These are phyloP conservation scores for Incumbomyces lentus DNA, from an alignment of 2,329 filamentous ascomycete species.

Conservation along the genomic window DNA sequence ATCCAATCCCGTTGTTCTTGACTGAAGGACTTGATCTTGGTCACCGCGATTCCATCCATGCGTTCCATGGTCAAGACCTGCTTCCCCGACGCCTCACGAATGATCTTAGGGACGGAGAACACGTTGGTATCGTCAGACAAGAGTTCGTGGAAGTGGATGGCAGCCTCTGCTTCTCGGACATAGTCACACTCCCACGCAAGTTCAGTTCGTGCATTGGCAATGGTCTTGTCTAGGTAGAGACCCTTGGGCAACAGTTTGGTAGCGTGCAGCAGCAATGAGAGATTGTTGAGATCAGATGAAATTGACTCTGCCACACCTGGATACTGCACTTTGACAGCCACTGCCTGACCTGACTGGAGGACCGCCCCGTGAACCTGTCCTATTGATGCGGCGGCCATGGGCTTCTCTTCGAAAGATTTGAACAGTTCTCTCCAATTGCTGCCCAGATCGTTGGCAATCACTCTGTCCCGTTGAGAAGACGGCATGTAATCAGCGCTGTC, in stretches of 20 bases:
- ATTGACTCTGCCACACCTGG: slow-evolving; percentile 93
- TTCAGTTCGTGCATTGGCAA: slow-evolving; percentile 85
- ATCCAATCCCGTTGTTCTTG: slow-evolving; percentile 92
- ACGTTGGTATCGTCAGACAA: slow-evolving; percentile 62
- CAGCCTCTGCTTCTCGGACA: slow-evolving; percentile 73
- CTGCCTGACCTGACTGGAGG: slow-evolving; percentile 61
- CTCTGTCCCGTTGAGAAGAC: slow-evolving; percentile 76
- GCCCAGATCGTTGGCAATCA: slow-evolving; percentile 69
- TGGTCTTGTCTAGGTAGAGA: slow-evolving; percentile 91
- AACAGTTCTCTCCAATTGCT: slow-evolving; percentile 77
- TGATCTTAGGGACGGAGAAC: slow-evolving; percentile 71
- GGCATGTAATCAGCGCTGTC: slow-evolving; percentile 98
- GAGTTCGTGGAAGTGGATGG: slow-evolving; percentile 62
- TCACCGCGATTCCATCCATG: slow-evolving; percentile 77
- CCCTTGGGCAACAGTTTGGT: slow-evolving; percentile 83
- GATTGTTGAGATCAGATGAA: slow-evolving; percentile 89
- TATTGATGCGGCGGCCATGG: slow-evolving; percentile 91
- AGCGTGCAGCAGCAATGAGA: slow-evolving; percentile 80
- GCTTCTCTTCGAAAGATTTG: slow-evolving; percentile 73
- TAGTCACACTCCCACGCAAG: slow-evolving; percentile 98
- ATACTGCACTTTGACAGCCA: slow-evolving; percentile 96
- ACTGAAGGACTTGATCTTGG: slow-evolving; percentile 62
- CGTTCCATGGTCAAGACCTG: slow-evolving; percentile 90
- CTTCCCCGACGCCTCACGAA: slow-evolving; percentile 67
- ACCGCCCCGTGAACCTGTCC: slow-evolving; percentile 87